Conservation (phyloP, 2,329 filamentous ascomycete genomes). For the Aspergillus novoparasiticus region DNA sequence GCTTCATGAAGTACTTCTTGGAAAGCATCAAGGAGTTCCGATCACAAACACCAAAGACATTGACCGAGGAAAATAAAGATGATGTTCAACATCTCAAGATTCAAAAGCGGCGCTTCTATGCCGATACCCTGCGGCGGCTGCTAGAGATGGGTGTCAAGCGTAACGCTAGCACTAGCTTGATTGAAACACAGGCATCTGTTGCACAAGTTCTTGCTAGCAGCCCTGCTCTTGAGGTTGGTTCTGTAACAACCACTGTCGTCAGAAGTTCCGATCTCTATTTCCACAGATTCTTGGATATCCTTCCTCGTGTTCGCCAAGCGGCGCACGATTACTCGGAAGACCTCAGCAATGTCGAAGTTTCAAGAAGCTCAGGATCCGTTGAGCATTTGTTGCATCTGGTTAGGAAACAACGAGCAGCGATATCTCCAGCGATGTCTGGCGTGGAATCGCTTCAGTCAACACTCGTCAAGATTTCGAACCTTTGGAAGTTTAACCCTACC, state of each 20-base stretch:
- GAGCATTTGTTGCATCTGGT: conserved; percentile 73
- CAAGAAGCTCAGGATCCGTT: conserved; percentile 78
- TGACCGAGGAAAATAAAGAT: conserved; percentile 85
- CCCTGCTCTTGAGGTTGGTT: conserved; percentile 37
- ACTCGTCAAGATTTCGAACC: conserved; percentile 34
- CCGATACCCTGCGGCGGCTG: conserved; percentile 80
- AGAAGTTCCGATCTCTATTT: conserved; percentile 70
- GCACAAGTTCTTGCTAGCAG: conserved; percentile 68
- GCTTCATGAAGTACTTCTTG: conserved; percentile 70
- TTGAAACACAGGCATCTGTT: conserved; percentile 73
- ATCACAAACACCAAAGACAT: conserved; percentile 76
- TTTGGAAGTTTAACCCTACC: conserved; percentile 33
- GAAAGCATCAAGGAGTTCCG: conserved; percentile 72
- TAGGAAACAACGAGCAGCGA: conserved; percentile 41
- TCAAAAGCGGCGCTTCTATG: conserved; percentile 85
- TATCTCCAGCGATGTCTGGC: conserved; percentile 36
- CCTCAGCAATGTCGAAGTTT: conserved; percentile 76
- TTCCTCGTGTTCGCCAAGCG: conserved; percentile 67
- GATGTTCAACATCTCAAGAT: conserved; percentile 85
- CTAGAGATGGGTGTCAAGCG: conserved; percentile 87
- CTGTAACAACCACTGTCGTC: conserved; percentile 22
- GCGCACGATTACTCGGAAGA: conserved; percentile 79
- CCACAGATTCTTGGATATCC: conserved; percentile 75
- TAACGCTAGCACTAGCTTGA: conserved; percentile 73
- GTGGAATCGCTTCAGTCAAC: conserved; percentile 34